A percentile compares a stretch with the other conserved stretches of the same genome.
These are phyloP conservation scores for Noccaea caerulescens DNA, from an alignment of 345 rosid species.

Conservation along the genomic window DNA sequence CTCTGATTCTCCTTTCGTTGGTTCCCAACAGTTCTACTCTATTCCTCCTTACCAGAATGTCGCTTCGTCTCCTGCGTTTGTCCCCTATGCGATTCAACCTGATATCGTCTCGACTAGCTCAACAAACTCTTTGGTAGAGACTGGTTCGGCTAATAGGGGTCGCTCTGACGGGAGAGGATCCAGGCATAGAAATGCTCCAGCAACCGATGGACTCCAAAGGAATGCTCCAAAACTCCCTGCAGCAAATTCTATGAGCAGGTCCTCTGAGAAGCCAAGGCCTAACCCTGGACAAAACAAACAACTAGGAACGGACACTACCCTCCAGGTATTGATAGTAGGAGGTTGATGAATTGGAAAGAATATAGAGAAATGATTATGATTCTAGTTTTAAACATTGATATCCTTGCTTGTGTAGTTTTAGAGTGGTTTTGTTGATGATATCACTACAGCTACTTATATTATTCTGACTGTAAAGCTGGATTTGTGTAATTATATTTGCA, in stretches of 20 bases:
- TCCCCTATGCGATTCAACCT: slow-evolving; percentile 61
- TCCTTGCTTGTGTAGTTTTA: slow-evolving; percentile 8
- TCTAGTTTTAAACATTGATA: neutral
- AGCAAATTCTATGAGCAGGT: slow-evolving; percentile 49
- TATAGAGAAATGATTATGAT: neutral
- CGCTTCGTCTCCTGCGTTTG: slow-evolving; percentile 60
- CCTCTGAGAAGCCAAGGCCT: slow-evolving; percentile 51
- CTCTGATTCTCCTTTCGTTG: slow-evolving; percentile 61
- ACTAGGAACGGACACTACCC: slow-evolving; percentile 45
- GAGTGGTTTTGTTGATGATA: neutral
- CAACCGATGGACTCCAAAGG: slow-evolving; percentile 52
- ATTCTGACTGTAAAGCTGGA: slow-evolving; percentile 27
- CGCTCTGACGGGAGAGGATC: slow-evolving; percentile 56
- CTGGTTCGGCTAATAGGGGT: slow-evolving; percentile 47
- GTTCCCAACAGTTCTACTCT: slow-evolving; percentile 71
- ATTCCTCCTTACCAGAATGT: slow-evolving; percentile 65
- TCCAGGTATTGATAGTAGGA: slow-evolving; percentile 52
- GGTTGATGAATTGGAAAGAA: neutral
- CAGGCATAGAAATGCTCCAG: slow-evolving; percentile 52
- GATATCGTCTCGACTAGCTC: slow-evolving; percentile 50
- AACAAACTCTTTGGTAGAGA: slow-evolving; percentile 53
- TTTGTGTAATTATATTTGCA: slow-evolving; percentile 41
- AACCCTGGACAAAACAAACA: slow-evolving; percentile 56
- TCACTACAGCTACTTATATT: neutral
- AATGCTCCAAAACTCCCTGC: slow-evolving; percentile 53